Evolutionary conservation across 306 rosid species (phyloP).

Genomic region (Adenanthera pavonina): DNA sequence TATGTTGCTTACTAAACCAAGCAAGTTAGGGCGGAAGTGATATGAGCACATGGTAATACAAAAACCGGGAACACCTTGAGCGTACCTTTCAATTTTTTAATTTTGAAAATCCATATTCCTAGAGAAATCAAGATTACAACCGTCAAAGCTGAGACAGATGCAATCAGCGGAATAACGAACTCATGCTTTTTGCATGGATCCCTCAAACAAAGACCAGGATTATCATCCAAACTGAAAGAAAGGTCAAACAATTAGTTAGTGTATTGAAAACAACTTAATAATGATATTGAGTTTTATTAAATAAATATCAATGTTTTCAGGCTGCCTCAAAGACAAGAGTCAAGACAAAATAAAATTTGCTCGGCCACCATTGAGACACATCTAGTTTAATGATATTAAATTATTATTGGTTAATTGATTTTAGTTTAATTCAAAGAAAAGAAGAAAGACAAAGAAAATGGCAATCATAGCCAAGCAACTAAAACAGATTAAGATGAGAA

Average conservation of each 20-base stretch:
- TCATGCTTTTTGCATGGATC: background rate
- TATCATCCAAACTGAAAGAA: constrained; percentile 5
- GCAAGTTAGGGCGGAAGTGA: too few species aligned
- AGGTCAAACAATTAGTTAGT: background rate
- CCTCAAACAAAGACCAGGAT: background rate
- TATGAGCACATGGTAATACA: background rate
- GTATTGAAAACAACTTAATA: too few species aligned
- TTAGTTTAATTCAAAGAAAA: too few species aligned
- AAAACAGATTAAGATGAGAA: background rate
- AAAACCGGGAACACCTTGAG: background rate
- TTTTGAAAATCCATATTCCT: background rate
- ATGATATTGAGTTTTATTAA: too few species aligned
- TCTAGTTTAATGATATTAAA: too few species aligned
- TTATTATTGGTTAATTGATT: background rate
- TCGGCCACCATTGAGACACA: too few species aligned
- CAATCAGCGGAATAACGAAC: background rate
- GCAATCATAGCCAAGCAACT: background rate
- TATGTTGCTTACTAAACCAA: too few species aligned
- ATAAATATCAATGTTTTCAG: too few species aligned
- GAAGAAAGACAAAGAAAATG: background rate
- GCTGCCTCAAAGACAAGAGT: too few species aligned
- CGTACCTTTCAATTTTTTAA: background rate
- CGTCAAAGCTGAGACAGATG: background rate
- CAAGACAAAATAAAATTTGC: too few species aligned
- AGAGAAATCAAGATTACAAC: background rate